Evolutionary conservation across 805 yeast genomes (phyloP).

Genomic region (Yamadazyma paraphyllophila): DNA sequence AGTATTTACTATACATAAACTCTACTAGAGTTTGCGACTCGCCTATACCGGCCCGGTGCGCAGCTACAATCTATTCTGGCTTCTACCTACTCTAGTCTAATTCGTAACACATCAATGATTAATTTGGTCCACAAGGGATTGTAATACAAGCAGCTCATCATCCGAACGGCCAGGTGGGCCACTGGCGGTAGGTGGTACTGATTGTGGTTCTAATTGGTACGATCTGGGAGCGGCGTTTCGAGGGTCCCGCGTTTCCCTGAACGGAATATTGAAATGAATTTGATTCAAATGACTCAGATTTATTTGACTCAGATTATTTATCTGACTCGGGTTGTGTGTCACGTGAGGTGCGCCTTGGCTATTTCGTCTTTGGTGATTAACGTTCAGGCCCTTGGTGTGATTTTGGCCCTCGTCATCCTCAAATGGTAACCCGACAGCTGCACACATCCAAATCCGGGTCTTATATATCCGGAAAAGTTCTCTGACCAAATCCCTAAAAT

Average conservation of each 20-base stretch:
- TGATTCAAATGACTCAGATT: neutral
- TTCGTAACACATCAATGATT: constrained; percentile 22
- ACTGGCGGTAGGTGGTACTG: constrained; percentile 4
- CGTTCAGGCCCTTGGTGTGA: neutral
- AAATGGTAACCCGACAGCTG: constrained; percentile 48
- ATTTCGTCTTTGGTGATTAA: no score
- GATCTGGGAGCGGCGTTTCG: constrained; percentile 1
- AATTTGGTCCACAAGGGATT: constrained; percentile 42
- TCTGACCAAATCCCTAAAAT: constrained; percentile 44
- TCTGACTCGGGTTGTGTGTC: neutral
- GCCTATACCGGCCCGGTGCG: neutral
- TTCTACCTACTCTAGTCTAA: constrained; percentile 2
- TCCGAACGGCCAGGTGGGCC: neutral
- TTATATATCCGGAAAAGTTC: constrained; percentile 45
- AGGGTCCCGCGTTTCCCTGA: neutral
- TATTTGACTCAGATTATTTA: neutral
- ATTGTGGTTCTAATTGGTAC: neutral
- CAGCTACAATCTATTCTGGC: constrained; percentile 1
- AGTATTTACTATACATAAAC: neutral
- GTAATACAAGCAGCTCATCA: constrained; percentile 29
- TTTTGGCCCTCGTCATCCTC: neutral
- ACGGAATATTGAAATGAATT: constrained; percentile 6
- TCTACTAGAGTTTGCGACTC: neutral
- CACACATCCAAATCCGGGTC: constrained; percentile 69
- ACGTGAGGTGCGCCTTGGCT: no score